Conservation (phyloP, 257 asterid genomes). For the Ballota nigra region DNA sequence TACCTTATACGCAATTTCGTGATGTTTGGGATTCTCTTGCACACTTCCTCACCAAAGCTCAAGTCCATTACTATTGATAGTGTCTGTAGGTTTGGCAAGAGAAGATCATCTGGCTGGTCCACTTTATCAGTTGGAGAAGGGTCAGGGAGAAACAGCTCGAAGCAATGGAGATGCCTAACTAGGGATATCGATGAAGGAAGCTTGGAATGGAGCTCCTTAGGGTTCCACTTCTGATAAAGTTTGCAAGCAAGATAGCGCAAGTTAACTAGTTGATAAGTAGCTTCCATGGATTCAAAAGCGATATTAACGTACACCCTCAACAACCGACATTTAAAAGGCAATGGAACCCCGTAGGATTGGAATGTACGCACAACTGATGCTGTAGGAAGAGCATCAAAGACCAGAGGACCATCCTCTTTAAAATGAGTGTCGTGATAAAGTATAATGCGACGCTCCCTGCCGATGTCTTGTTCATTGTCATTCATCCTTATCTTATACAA, state of each 20-base stretch:
- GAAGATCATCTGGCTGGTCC: too few species aligned
- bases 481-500: not conserved
- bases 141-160: not conserved
- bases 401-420: too few species aligned
- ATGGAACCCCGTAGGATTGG: not conserved
- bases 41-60: not conserved
- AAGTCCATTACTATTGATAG: not conserved
- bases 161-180: conserved; percentile 1
- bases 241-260: too few species aligned
- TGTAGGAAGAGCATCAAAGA: not conserved
- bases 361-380: not conserved
- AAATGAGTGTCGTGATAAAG: too few species aligned
- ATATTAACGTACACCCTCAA: not conserved
- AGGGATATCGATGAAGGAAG: conserved; percentile 6
- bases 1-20: not conserved
- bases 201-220: not conserved
- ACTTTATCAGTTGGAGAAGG: not conserved
- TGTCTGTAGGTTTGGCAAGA: not conserved
- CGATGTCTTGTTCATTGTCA: not conserved
- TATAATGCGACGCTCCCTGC: not conserved
- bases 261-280: too few species aligned
- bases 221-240: not conserved
- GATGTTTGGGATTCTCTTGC: conserved; percentile 15
- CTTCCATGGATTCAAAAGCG: not conserved
- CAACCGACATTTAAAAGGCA: not conserved